Base-by-base conservation (phyloP, 2,329 filamentous ascomycete species). In the Aaosphaeria pasadenensis region DNA sequence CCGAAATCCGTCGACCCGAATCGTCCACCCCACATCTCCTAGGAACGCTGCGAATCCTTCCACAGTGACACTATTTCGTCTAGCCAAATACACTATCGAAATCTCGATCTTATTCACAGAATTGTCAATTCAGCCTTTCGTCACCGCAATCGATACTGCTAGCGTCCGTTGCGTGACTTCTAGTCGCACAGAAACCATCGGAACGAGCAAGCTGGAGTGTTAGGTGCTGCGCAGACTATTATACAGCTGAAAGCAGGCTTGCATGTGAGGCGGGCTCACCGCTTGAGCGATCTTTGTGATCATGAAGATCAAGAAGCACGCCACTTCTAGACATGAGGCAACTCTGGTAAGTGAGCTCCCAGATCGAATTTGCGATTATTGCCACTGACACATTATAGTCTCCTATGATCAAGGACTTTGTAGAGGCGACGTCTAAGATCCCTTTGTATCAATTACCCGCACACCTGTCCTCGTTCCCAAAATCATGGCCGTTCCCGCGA, bases 401-500 rank as follows among this genome's bases (percentile, higher is more conserved):
- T 71, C 87, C 90, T 58, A 95, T 88, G 79, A 81, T 97, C 56
- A 82, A 86, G 71, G 80, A 87, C 46, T 97, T 91, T 66, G 86
- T 96, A 62, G 77, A 85, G 61, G 78, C 79, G 57, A 85, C 88
- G 43, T 84, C 84, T 57, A 80, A 80, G 49, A 78, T 82, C 56
- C 82, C 90, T 42, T 75, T 96, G 62, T 85, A 87, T 62, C 82
- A 88, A 67, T 80, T 99, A 57, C 89, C 90, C 58, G 76, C 82
- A 60, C 83, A 87, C 57, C 86, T 99, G 56, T 79, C 80, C 60
- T 82, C 81, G 47, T 97, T 97, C 67, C 91, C 92, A 49, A 85
- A 86, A 55, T 80, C 86, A 80, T 99, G 94, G 94, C 91, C 91
- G 2, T 95, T 97, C 64, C 92, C 92, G 36, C 84, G 92, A 69